Evolutionary conservation across 1,284 basidiomycete genomes (phyloP).

Genomic region (Marasmius oreades): DNA sequence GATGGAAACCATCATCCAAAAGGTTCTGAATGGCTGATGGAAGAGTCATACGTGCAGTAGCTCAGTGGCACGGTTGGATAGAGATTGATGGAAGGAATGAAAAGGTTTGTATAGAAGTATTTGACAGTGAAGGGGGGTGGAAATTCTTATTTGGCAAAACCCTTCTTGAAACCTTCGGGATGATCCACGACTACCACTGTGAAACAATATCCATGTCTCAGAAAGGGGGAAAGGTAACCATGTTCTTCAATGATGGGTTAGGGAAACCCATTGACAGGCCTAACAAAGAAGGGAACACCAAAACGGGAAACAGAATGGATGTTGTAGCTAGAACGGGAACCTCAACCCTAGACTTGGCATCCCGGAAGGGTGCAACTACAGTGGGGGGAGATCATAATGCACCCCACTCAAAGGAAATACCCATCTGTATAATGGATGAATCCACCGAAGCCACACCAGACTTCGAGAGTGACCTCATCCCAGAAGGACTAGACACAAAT

Average conservation of each 20-base stretch:
- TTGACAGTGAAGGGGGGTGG: slow-evolving; percentile 29
- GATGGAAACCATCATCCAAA: slow-evolving; percentile 14
- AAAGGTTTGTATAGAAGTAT: slow-evolving; percentile 28
- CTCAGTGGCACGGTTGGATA: slow-evolving; percentile 24
- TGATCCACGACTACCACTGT: slow-evolving; percentile 23
- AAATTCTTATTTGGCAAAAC: slow-evolving; percentile 30
- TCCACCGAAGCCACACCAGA: not conserved
- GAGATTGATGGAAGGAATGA: slow-evolving; percentile 11
- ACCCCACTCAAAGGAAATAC: slow-evolving; percentile 2
- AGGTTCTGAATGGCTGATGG: slow-evolving; percentile 29
- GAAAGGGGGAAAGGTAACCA: not conserved
- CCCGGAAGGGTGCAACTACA: not conserved
- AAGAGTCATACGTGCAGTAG: slow-evolving; percentile 19
- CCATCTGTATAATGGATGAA: not conserved
- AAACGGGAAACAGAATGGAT: not conserved
- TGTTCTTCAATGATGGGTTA: not conserved
- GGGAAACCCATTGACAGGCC: not conserved
- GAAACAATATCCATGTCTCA: slow-evolving; percentile 17
- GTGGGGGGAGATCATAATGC: slow-evolving; percentile 3
- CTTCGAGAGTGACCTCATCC: not conserved
- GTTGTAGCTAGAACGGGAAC: not conserved
- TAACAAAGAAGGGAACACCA: not conserved
- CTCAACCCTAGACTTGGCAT: not conserved
- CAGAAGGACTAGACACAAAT: not conserved
- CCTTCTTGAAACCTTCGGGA: slow-evolving; percentile 21